Evolutionary conservation across 345 rosid species (phyloP).

Genomic region (Abelmoschus esculentus): DNA sequence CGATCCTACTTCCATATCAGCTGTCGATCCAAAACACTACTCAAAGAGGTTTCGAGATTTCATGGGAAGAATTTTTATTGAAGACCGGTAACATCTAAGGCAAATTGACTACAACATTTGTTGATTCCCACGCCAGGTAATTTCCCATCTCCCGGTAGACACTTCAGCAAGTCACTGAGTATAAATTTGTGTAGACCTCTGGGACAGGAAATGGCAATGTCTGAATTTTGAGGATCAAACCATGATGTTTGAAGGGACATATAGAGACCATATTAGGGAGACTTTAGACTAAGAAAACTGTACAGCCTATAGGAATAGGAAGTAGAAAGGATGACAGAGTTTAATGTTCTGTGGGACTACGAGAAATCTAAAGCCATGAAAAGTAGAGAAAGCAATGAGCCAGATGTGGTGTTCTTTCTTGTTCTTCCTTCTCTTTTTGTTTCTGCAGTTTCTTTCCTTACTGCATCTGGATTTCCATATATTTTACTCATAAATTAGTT

Average conservation of each 20-base stretch:
- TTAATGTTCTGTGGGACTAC: neutral
- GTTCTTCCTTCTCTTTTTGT: neutral
- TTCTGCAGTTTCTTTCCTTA: neutral
- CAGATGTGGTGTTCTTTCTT: neutral
- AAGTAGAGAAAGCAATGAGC: constrained; percentile 44
- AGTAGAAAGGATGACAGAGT: constrained; percentile 12
- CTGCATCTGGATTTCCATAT: no score
- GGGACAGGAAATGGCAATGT: constrained; percentile 12
- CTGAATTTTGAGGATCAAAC: constrained; percentile 35
- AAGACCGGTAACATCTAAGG: constrained; percentile 50
- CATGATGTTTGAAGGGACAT: constrained; percentile 11
- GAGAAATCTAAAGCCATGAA: constrained; percentile 21
- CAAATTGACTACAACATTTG: neutral
- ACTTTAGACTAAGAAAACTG: constrained; percentile 34
- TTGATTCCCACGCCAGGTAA: neutral
- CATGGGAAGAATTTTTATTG: constrained; percentile 71
- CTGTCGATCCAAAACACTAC: constrained; percentile 90
- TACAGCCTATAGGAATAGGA: constrained; percentile 37
- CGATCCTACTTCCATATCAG: constrained; percentile 84
- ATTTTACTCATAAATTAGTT: no score
- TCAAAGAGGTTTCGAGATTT: constrained; percentile 94
- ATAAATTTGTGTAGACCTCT: constrained; percentile 14
- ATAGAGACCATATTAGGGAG: constrained; percentile 28
- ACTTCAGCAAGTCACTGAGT: constrained; percentile 9
- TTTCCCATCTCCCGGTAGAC: neutral